Conservation (phyloP, 345 rosid species). For the Acer saccharum region DNA sequence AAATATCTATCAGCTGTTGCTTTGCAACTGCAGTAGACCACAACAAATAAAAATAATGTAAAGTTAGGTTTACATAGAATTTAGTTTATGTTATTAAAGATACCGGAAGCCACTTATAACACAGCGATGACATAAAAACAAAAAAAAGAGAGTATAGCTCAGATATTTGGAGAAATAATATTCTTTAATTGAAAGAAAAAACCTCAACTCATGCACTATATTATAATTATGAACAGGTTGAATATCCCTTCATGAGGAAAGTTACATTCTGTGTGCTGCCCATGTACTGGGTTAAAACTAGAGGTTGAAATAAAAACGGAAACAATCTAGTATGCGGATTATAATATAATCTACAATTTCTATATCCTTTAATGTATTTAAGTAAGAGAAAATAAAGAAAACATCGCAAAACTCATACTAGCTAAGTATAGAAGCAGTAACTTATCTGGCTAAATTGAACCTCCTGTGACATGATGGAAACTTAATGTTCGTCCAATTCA, state of each 20-base stretch:
- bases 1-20: not conserved
- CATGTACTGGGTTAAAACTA: not conserved
- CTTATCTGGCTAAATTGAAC: not conserved
- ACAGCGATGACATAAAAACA: not conserved
- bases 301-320: not conserved
- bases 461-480: no score
- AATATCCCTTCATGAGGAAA: not conserved
- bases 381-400: not conserved
- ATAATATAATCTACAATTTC: not conserved
- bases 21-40: not conserved
- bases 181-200: not conserved
- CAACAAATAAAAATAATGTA: not conserved
- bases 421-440: constrained; percentile 1
- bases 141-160: not conserved
- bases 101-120: not conserved
- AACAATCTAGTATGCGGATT: not conserved
- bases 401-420: not conserved
- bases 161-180: not conserved
- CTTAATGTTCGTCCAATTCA: not conserved
- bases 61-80: not conserved
- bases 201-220: not conserved
- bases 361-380: not conserved
- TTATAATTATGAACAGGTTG: not conserved
- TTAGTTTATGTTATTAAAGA: no score
- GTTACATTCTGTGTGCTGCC: not conserved